Evolutionary conservation across 2,329 filamentous ascomycete genomes (phyloP), one percentile per base, ranked within the genome.

Genomic region (Pestalotiopsis sp.): DNA sequence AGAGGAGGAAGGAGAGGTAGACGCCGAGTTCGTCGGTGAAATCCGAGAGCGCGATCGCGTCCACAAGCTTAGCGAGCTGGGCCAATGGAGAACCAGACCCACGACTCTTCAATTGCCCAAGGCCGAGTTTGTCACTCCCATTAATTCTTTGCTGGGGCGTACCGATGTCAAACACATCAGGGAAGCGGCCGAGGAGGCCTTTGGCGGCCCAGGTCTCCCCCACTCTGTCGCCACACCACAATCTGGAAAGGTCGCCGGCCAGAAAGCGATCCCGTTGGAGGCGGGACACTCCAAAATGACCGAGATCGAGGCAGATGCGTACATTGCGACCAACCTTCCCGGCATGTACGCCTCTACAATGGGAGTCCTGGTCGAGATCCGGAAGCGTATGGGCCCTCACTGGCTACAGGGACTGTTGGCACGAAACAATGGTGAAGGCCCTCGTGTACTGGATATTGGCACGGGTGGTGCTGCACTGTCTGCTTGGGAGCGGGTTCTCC

Each of bases 131-230:
- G 85, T 92, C 9, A 81, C 86, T 3, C 94, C 94, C 0, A 89
- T 97, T 20, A 84, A 88, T 1, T 80, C 86, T 4, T 83, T 97
- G 2, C 83, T 98, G 2, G 84, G 85, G 14, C 83, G 90, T 66
- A 88, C 89, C 66, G 88, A 93, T 67, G 88, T 90, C 57, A 91
- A 89, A 67, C 96, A 99, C 76, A 83, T 98, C 39, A 84, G 85
- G 40, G 86, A 91, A 67, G 86, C 91, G 1, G 92, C 94, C 0
- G 88, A 93, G 71, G 86, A 84, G 57, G 85, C 88, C 0, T 95
- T 97, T 76, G 95, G 94, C 57, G 95, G 95, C 0, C 80, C 80
- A 3, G 88, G 90, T 0, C 82, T 98, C 17, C 94, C 94, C 3
- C 85, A 91, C 75, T 97, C 94, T 1, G 89, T 92, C 0, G 86